Evolutionary conservation across 495 filamentous ascomycete genomes (phyloP).

Genomic region (Friedmanniomyces endolithicus): DNA sequence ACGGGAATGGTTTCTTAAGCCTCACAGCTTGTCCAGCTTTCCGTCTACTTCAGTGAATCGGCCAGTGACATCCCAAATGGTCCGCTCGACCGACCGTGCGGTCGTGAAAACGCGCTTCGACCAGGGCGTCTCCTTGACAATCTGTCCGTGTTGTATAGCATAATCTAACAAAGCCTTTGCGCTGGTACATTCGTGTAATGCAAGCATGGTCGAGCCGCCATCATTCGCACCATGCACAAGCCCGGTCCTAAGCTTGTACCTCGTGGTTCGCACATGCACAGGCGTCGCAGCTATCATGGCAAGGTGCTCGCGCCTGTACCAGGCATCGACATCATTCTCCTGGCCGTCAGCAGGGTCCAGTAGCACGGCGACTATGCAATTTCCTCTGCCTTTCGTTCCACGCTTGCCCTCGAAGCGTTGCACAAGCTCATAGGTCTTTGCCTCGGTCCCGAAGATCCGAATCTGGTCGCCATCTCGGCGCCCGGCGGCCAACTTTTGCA

Average conservation of each 20-base stretch:
- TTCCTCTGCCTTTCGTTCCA: neutral
- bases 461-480: neutral
- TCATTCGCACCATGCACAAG: slow-evolving; percentile 1
- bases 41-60: neutral
- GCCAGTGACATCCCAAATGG: slow-evolving; percentile 10
- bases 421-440: slow-evolving; percentile 4
- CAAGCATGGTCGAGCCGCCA: neutral
- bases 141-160: slow-evolving; percentile 7
- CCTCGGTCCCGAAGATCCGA: slow-evolving; percentile 4
- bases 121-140: slow-evolving; percentile 8
- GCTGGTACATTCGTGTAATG: slow-evolving; percentile 5
- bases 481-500: slow-evolving; percentile 2
- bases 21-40: slow-evolving; percentile 7
- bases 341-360: slow-evolving; percentile 2
- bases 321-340: slow-evolving; percentile 3
- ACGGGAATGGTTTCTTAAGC: neutral
- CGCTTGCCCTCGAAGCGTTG: slow-evolving; percentile 5
- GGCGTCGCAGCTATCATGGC: slow-evolving; percentile 1
- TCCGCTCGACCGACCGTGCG: slow-evolving; percentile 5
- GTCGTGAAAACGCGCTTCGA: slow-evolving; percentile 3
- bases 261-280: slow-evolving; percentile 3
- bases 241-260: neutral
- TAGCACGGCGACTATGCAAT: slow-evolving; percentile 6
- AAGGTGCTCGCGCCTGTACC: slow-evolving; percentile 7
- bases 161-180: slow-evolving; percentile 3